Evolutionary conservation across 345 rosid genomes (phyloP), one percentile per base, ranked within the genome.

Genomic region (Camelina laxa): DNA sequence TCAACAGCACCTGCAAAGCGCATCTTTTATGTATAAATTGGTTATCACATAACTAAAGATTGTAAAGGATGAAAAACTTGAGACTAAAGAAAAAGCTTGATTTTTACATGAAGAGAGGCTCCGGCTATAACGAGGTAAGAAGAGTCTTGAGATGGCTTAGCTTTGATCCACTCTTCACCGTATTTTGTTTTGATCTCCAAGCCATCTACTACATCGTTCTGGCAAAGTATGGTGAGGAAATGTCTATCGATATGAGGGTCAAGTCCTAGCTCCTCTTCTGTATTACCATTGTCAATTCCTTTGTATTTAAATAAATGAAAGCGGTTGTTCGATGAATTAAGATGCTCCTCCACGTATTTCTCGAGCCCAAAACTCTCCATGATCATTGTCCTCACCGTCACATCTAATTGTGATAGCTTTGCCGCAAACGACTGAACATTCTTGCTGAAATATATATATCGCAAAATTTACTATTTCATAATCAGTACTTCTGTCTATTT

Each of bases 301-400:
- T 27, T 65, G 60, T 86, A 82, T 70, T 83, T 86, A 33, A 81
- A 11, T 24, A 88, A 17, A 38, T 78, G 78, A 22, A 88, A 70
- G 17, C 79, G 82, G 64, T 82, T 83, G 53, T 31, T 72, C 0
- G 80, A 74, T 1, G 84, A 76, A 15, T 66, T 77, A 14, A 66
- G 65, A 58, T 80, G 80, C 9, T 84, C 82, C 6, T 80, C 84
- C 3, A 74, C 53, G 65, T 82, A 70, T 60, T 81, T 76, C 33
- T 74, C 72, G 9, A 80, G 75, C 0, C 88, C 84, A 42, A 82
- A 85, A 77, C 87, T 84, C 75, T 87, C 91, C 35, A 86, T 79
- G 38, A 85, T 69, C 90, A 84, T 85, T 59, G 73, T 65, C 70
- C 65, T 84, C 77, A 84, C 85, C 75, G 20, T 79, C 50, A 75